Conservation (phyloP, 2,329 filamentous ascomycete species). For the Penicillium janthinellum region DNA sequence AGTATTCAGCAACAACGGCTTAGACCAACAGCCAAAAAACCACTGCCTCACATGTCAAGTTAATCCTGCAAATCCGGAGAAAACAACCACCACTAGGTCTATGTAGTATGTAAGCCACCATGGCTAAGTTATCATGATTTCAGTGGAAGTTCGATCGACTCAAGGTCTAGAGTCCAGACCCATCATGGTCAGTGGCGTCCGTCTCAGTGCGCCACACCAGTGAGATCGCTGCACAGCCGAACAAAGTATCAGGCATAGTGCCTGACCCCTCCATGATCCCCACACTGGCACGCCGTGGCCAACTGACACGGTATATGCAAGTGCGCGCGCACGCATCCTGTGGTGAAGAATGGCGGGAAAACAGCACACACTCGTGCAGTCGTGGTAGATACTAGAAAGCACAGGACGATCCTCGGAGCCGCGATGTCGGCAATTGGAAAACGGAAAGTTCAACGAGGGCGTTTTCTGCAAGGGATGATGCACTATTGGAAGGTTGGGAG, state of each 20-base stretch:
- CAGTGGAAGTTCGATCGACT: background rate
- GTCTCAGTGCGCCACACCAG: slow-evolving; percentile 20
- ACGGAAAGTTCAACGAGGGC: slow-evolving; percentile 10
- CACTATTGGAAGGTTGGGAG: slow-evolving; percentile 8
- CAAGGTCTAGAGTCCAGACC: background rate
- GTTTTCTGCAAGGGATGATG: slow-evolving; percentile 20
- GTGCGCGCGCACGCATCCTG: background rate
- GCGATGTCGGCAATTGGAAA: background rate
- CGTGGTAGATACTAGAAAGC: slow-evolving; percentile 3
- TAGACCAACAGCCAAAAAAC: background rate
- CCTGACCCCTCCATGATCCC: background rate
- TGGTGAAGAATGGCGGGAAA: background rate
- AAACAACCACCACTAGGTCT: background rate
- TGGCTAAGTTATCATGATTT: background rate
- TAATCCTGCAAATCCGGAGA: background rate
- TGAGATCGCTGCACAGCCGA: slow-evolving; percentile 20
- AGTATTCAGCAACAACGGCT: background rate
- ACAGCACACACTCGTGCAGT: background rate
- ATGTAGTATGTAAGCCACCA: background rate
- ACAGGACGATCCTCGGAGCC: slow-evolving; percentile 1
- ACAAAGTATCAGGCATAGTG: slow-evolving; percentile 1
- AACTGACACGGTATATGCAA: slow-evolving; percentile 15
- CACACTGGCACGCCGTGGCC: background rate
- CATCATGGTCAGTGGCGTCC: slow-evolving; percentile 11
- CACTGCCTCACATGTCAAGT: background rate